Conservation (phyloP, 2,329 filamentous ascomycete genomes). For the Penicillium occitanis region DNA sequence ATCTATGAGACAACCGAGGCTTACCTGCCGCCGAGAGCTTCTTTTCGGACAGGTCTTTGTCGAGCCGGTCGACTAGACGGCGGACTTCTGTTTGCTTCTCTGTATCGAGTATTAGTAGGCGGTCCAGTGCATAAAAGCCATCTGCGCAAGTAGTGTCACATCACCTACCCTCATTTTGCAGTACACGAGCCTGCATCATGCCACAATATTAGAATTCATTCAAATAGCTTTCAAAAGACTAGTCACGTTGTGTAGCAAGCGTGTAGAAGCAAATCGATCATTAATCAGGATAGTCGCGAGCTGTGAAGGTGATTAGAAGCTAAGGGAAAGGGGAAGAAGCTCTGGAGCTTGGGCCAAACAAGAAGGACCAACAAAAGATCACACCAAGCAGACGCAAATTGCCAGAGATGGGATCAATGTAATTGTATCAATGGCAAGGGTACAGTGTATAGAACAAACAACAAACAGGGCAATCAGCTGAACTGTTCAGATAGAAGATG, state of each 20-base stretch:
- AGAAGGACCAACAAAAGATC: background rate
- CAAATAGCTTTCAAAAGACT: background rate
- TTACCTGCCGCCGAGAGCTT: constrained; percentile 62
- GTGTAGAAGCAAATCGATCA: background rate
- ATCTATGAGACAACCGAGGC: background rate
- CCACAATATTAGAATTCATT: background rate
- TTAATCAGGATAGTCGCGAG: background rate
- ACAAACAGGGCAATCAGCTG: background rate
- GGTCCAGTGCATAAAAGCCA: background rate
- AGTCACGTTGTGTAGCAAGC: background rate
- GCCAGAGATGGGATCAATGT: background rate
- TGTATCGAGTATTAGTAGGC: constrained; percentile 33
- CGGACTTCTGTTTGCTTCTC: constrained; percentile 69
- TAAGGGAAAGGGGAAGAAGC: background rate
- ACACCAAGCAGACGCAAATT: background rate
- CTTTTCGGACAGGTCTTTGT: constrained; percentile 60
- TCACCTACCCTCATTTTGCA: constrained; percentile 17
- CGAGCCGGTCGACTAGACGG: constrained; percentile 61
- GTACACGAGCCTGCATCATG: constrained; percentile 15
- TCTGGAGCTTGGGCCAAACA: background rate
- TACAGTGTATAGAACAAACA: background rate
- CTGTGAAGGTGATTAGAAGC: background rate
- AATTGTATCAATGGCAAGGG: no score
- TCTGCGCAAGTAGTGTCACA: background rate
- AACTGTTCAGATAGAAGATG: background rate